Evolutionary conservation across 1,284 basidiomycete species (phyloP).

Genomic region (Phaffia rhodozyma): DNA sequence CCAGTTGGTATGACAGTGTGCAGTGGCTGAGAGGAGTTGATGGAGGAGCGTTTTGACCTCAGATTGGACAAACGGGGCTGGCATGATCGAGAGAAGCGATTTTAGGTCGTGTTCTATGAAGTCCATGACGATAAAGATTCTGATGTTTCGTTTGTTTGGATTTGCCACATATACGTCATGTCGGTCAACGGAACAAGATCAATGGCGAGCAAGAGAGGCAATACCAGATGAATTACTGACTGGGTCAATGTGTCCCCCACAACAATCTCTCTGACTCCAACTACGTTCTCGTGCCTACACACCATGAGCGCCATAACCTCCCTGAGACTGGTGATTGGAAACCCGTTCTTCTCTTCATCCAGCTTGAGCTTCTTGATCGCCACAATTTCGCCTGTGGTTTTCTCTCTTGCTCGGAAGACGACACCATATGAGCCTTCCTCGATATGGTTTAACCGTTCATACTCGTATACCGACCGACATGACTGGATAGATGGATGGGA

Average conservation of each 20-base stretch:
- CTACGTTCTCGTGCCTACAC: slow-evolving; percentile 87
- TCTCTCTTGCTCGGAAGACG: slow-evolving; percentile 89
- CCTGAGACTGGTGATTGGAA: slow-evolving; percentile 90
- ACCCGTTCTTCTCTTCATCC: slow-evolving; percentile 94
- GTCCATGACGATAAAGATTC: slow-evolving; percentile 98
- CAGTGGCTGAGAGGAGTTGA: slow-evolving; percentile 85
- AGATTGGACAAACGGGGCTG: slow-evolving; percentile 85
- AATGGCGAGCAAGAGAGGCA: background rate
- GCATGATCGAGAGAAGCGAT: slow-evolving; percentile 83
- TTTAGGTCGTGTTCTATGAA: slow-evolving; percentile 99
- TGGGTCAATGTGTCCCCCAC: slow-evolving; percentile 98
- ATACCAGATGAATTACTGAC: slow-evolving; percentile 45
- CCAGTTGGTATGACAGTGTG: slow-evolving; percentile 89
- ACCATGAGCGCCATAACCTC: slow-evolving; percentile 91
- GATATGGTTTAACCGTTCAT: slow-evolving; percentile 91
- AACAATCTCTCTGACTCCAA: slow-evolving; percentile 88
- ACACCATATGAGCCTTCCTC: slow-evolving; percentile 98
- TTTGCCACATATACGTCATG: slow-evolving; percentile 5
- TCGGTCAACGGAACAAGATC: slow-evolving; percentile 1
- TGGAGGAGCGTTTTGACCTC: slow-evolving; percentile 95
- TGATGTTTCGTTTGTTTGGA: slow-evolving; percentile 28
- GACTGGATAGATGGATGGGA: slow-evolving; percentile 61
- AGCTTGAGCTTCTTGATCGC: slow-evolving; percentile 97
- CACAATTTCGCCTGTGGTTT: slow-evolving; percentile 84
- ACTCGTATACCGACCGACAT: slow-evolving; percentile 82